Conservation (phyloP, 2,329 filamentous ascomycete species). For the Parastagonospora avenae region DNA sequence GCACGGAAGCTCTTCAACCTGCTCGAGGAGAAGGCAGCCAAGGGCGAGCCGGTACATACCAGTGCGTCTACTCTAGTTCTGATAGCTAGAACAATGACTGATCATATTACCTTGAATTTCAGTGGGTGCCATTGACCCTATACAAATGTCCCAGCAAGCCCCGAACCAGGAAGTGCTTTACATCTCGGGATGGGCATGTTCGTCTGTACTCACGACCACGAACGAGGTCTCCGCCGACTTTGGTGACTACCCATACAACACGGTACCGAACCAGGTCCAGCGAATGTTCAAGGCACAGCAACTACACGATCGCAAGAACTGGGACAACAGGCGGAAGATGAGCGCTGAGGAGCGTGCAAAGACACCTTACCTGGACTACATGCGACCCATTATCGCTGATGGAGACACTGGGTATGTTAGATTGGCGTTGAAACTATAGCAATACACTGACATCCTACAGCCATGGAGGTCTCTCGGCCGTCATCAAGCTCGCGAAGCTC, state of each 20-base stretch:
- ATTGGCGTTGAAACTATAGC: fast-evolving
- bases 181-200: slow-evolving; percentile 97
- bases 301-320: slow-evolving; percentile 95
- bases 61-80: slow-evolving; percentile 60
- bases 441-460: slow-evolving; percentile 49
- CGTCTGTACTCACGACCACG: slow-evolving; percentile 86
- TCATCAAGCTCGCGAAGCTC: slow-evolving; percentile 94
- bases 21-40: slow-evolving; percentile 75
- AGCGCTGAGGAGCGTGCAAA: slow-evolving; percentile 71
- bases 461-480: slow-evolving; percentile 88
- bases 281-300: slow-evolving; percentile 95
- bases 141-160: slow-evolving; percentile 99
- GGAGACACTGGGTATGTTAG: slow-evolving; percentile 78
- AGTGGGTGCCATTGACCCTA: slow-evolving; percentile 98
- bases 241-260: slow-evolving; percentile 99
- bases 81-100: slow-evolving; percentile 35
- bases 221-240: slow-evolving; percentile 98
- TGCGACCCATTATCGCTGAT: slow-evolving; percentile 93
- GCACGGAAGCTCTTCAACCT: slow-evolving; percentile 93
- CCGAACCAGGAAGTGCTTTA: slow-evolving; percentile 95
- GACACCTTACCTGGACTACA: slow-evolving; percentile 87
- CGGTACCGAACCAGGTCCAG: slow-evolving; percentile 97
- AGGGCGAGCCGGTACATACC: slow-evolving; percentile 89
- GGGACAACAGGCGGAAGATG: slow-evolving; percentile 82
- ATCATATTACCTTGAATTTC: slow-evolving; percentile 17